Evolutionary conservation across 306 rosid species (phyloP).

Genomic region (Fragaria vesca): DNA sequence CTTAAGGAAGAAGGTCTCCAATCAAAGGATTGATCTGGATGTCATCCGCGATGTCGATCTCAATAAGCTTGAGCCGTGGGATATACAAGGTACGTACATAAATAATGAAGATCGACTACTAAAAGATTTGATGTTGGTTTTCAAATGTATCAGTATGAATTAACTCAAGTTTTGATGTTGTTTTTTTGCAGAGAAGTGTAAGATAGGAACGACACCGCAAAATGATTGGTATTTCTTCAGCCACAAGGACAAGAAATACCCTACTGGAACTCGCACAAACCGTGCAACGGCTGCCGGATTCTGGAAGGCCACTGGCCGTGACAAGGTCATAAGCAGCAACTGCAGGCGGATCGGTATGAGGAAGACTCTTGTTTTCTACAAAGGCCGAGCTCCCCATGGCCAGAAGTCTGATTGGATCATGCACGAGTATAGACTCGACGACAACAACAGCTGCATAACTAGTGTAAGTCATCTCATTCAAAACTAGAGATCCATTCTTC

Average conservation of each 20-base stretch:
- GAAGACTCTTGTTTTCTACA: constrained; percentile 90
- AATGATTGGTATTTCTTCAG: constrained; percentile 97
- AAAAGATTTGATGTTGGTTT: neutral
- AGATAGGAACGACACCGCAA: constrained; percentile 91
- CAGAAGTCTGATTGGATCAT: constrained; percentile 94
- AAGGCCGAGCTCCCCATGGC: constrained; percentile 96
- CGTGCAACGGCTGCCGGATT: constrained; percentile 90
- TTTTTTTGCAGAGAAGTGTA: constrained; percentile 63
- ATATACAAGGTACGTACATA: constrained; percentile 66
- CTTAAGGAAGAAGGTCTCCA: constrained; percentile 74
- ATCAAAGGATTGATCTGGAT: constrained; percentile 73
- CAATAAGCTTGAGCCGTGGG: constrained; percentile 99
- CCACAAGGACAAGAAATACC: constrained; percentile 96
- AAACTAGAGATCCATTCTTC: neutral
- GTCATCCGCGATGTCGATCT: constrained; percentile 94
- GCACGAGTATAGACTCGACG: constrained; percentile 93
- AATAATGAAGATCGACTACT: neutral
- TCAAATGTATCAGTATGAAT: neutral
- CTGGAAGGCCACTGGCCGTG: constrained; percentile 98
- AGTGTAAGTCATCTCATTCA: constrained; percentile 44
- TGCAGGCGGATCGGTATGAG: constrained; percentile 87
- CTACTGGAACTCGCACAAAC: constrained; percentile 89
- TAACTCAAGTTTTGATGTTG: neutral
- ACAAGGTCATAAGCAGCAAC: constrained; percentile 69
- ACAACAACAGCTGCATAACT: constrained; percentile 38